Base-by-base conservation (phyloP, 2,329 filamentous ascomycete genomes). In the Colletotrichum karsti region DNA sequence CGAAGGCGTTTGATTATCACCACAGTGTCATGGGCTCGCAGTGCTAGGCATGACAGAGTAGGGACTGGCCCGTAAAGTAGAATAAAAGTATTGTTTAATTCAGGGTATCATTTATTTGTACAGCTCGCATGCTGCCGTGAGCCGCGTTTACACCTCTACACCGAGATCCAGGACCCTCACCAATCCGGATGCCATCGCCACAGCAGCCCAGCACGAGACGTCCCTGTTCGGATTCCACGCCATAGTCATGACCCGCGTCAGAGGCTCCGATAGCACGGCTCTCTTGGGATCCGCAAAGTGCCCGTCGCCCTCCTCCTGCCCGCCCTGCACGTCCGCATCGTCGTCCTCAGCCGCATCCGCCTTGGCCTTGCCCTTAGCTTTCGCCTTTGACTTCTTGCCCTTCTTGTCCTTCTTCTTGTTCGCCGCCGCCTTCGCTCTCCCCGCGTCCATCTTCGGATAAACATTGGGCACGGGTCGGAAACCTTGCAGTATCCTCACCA, bases 1-100 rank as follows among this genome's bases (percentile, higher is more conserved):
- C 93, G 30, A 92, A 90, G 79, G 95, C 95, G 4, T 97, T 98
- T 80, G 93, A 97, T 79, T 91, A 93, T 76, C 90, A 93, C 75
- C 94, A 97, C 79, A 87, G 85, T 63, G 79, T 85, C 39, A 80
- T 85, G 77, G 87, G 85, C 13, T 84, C 83, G 20, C 79, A 81
- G 64, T 91, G 90, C 75, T 76, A 73, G 35, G 72, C 3, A 0
- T 26, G 30, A 24, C 15, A 35, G 42, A 46, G n/a, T 1, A 20
- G 5, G 15, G 33, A 35, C 33, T 51, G 13, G n/a, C 7, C 10
- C 18, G 9, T 26, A 46, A 10, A 20, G 51, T 33, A 18, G 2
- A 26, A 44, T 64, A 65, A 6, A 66, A 50, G 24, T 63, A 51
- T 12, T 53, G 15, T 61, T 42, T 28, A 65, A 56, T 61, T 37